These are phyloP conservation scores for Neurospora cerealis DNA, from an alignment of 495 filamentous ascomycete species.

Conservation along the genomic window DNA sequence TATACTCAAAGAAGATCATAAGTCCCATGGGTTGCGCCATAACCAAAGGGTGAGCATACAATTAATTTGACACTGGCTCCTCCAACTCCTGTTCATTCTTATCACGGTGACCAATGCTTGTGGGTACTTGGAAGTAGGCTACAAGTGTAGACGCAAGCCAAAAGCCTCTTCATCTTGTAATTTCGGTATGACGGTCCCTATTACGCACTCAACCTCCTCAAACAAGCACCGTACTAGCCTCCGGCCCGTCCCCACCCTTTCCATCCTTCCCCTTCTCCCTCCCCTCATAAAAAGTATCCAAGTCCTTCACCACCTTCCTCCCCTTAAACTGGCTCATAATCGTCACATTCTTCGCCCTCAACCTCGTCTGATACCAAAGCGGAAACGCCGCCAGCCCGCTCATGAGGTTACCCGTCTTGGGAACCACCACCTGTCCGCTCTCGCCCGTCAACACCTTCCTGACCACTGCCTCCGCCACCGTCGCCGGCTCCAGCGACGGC, in stretches of 20 bases:
- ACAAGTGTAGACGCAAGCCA: no score
- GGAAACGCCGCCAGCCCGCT: slow-evolving; percentile 28
- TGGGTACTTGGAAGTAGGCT: no score
- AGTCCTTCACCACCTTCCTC: slow-evolving; percentile 38
- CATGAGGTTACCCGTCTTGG: slow-evolving; percentile 28
- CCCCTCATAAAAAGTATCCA: slow-evolving; percentile 29
- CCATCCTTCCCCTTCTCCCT: slow-evolving; percentile 16
- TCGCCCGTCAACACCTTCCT: slow-evolving; percentile 45
- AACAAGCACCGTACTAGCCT: slow-evolving; percentile 27
- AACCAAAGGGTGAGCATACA: no score
- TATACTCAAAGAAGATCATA: no score
- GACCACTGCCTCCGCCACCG: slow-evolving; percentile 55
- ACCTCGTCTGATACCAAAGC: slow-evolving; percentile 33
- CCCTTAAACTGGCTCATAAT: slow-evolving; percentile 38
- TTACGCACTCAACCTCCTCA: not conserved
- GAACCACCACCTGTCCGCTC: slow-evolving; percentile 50
- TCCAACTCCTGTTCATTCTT: no score
- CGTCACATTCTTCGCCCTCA: slow-evolving; percentile 24
- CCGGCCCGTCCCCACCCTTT: slow-evolving; percentile 8
- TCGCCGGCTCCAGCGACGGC: slow-evolving; percentile 49
- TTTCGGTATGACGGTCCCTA: no score
- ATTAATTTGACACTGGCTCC: no score
- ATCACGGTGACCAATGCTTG: no score
- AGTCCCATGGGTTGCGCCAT: no score
- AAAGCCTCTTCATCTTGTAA: no score